Evolutionary conservation across 208 protist species (phyloP), one percentile per base, ranked within the genome.

Genomic region (Trypanosoma vivax): DNA sequence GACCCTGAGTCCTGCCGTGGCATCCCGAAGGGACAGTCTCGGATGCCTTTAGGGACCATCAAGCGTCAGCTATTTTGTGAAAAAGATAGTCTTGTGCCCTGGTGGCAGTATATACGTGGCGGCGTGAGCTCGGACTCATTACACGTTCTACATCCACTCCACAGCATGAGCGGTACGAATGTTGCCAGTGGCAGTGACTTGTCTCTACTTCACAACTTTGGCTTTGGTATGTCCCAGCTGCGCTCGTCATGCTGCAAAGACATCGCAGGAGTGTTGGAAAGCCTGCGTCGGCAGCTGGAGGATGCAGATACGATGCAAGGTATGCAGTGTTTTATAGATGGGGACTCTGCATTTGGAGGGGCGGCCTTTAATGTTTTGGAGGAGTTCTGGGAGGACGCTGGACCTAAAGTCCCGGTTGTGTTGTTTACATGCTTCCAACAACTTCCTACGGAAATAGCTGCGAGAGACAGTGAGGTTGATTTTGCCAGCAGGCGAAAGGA

Each of bases 91-190:
- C 57, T 70, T 5, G 67, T 84, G 11, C 79, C 81, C 29, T 92
- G 85, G 82, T 90, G 81, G 79, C 75, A 68, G 43, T 92, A 90
- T 66, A 84, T 92, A 47, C 65, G 65, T 9, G 82, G 76, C n/a
- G 85, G 85, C 7, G 65, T 92, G 2, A 46, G 56, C 11, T 34
- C 45, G 1, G 61, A 78, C 51, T 68, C 63, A 31, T 41, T 89
- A 21, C 72, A 70, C 31, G 66, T 70, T 0, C 48, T 92, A 11
- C 72, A 59, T 28, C 80, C 84, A 18, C 57, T 81, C 5, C 79
- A 85, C 41, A 50, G 69, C 40, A 30, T 64, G 5, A 72, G 39
- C 16, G 57, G 68, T 41, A 46, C 65, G 2, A 51, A 58, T 16
- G 68, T 14, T n/a, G 33, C 39, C 5, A 19, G 39, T 21, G n/a